Base-by-base conservation (phyloP, 73 alveolate genomes). In the Blepharisma stoltei region DNA sequence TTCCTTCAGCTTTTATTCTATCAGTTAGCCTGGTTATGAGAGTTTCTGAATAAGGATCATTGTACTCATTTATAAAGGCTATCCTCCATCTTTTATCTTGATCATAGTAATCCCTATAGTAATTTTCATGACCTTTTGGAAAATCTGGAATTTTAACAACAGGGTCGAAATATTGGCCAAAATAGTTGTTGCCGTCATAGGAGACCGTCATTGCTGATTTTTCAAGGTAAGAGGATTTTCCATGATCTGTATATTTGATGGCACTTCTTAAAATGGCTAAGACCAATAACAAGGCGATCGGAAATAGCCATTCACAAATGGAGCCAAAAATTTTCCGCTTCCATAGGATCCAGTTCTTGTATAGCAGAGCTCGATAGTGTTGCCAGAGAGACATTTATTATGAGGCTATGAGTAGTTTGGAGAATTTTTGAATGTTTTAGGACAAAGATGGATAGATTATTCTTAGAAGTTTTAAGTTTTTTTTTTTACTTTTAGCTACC, bases 311-410 rank as follows among this genome's bases (percentile, higher is more conserved):
- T 78, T 95, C 99, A 54, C 88, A 83, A 6, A 81, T 46, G 6
- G 97, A 91, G 65, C 96, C 88, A 37, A 86, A 77, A n/a, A 86
- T 88, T 18, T 83, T 91, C 79, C 99, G 86, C 78, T 89, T 93
- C 94, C 97, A 88, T 54, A 93, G 81, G 76, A 93, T 87, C 82
- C 91, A 87, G 79, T 95, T 93, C 65, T 95, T 95, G 79, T 88
- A 75, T 77, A 95, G 80, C 73, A 95, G 84, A 6, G 98, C 98
- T 45, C 85, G 71, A 41, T 83, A 81, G 80, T 95, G 97, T 55
- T 86, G 54, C 76, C 73, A 21, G 23, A 54, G 54, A 6, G 79
- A 43, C 92, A 85, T 85, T 32, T 83, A 50, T 81, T 27, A 14
- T 50, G 27, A 50, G 21, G 21, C 21, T 11, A 50, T 50, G 65